Evolutionary conservation across 805 yeast species (phyloP), one percentile per base, ranked within the genome.

Genomic region (Metschnikowia lochheadii): DNA sequence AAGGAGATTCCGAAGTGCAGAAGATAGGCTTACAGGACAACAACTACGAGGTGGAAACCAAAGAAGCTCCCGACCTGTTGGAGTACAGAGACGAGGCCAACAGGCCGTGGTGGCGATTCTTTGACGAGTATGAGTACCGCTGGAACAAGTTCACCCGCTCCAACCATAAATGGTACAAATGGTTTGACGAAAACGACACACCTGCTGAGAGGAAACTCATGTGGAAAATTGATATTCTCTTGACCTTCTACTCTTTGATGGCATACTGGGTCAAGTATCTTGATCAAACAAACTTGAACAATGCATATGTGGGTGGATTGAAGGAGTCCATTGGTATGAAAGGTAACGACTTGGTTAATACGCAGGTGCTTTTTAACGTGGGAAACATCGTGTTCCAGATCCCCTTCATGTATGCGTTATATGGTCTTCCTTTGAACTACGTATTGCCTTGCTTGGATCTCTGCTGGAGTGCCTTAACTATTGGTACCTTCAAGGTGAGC

Each of bases 81-180:
- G 82, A 78, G 57, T 75, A 72, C 58, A 65, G 83, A 54, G 83
- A 80, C 58, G 83, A 79, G 60, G 80, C 81, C 7, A 60, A 75
- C 53, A 68, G 82, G 44, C 69, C 73, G 34, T 79, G 82, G 79
- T 76, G 69, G 68, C 70, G 69, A 29, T 77, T 66, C 51, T 78
- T 78, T 53, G 70, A 67, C 50, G 70, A 67, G 52, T 67, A 61
- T 49, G 70, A 67, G 48, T 65, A 67, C 52, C 49, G 70, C 18
- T 42, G 50, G 37, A 60, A 59, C 34, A 56, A 53, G 39, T 34
- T 49, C 14, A 57, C 56, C 15, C 49, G 63, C 3, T 43, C 45
- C 21, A 47, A 42, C 38, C 66, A 55, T 48, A 51, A 55, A 46
- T 63, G 66, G 67, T 63, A 63, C 59, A 58, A 60, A 44, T 64